Evolutionary conservation across 306 rosid genomes (phyloP).

Genomic region (Abrus pulchellus): DNA sequence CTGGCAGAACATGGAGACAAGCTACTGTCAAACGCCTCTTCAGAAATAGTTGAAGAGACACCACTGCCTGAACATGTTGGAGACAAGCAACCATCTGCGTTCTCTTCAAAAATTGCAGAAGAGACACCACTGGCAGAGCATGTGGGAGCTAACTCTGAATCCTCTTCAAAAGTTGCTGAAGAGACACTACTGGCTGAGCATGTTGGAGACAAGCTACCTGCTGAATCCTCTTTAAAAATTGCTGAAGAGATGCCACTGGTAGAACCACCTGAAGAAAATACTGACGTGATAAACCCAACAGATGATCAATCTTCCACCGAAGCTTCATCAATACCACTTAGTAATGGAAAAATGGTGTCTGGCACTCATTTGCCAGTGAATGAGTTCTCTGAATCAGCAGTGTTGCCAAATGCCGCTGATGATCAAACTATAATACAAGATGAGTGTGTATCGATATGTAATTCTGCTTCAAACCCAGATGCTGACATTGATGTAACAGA

Average conservation of each 20-base stretch:
- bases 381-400: slow-evolving; percentile 42
- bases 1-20: slow-evolving; percentile 16
- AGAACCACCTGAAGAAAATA: slow-evolving; percentile 42
- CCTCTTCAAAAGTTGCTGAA: slow-evolving; percentile 33
- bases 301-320: slow-evolving; percentile 50
- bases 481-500: slow-evolving; percentile 44
- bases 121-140: slow-evolving; percentile 29
- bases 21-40: slow-evolving; percentile 40
- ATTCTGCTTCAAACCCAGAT: slow-evolving; percentile 53
- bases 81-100: slow-evolving; percentile 46
- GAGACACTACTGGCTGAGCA: slow-evolving; percentile 44
- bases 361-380: slow-evolving; percentile 43
- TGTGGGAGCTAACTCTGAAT: slow-evolving; percentile 31
- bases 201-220: slow-evolving; percentile 45
- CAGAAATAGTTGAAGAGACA: slow-evolving; percentile 45
- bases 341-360: slow-evolving; percentile 59
- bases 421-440: slow-evolving; percentile 51
- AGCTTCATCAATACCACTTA: slow-evolving; percentile 44
- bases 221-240: slow-evolving; percentile 43
- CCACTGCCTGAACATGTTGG: slow-evolving; percentile 39
- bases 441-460: slow-evolving; percentile 46
- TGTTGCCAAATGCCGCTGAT: slow-evolving; percentile 50
- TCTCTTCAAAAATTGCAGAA: slow-evolving; percentile 34
- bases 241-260: slow-evolving; percentile 32
- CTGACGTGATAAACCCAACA: slow-evolving; percentile 35